Evolutionary conservation across 805 yeast species (phyloP).

Genomic region (Kluyveromyces wickerhamii): DNA sequence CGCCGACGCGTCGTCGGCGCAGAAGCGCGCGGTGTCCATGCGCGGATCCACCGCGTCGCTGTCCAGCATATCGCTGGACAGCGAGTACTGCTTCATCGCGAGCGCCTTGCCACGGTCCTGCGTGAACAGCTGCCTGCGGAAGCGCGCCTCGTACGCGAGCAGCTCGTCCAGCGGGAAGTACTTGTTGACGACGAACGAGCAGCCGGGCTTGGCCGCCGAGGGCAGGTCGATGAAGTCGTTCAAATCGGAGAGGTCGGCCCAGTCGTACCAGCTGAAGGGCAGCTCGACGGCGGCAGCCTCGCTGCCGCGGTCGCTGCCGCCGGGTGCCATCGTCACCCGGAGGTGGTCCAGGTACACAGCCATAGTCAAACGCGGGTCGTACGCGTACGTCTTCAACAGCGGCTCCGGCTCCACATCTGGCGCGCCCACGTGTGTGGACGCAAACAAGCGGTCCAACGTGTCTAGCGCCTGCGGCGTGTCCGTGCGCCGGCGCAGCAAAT

Average conservation of each 20-base stretch:
- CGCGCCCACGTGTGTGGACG: neutral
- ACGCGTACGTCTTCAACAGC: conserved; percentile 8
- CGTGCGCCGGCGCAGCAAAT: too few relatives aligned
- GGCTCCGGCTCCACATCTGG: conserved; percentile 3
- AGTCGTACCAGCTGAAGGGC: conserved; percentile 53
- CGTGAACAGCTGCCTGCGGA: conserved; percentile 17
- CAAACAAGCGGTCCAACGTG: conserved; percentile 6
- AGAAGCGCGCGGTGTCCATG: conserved; percentile 2
- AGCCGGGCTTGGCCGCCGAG: conserved; percentile 20
- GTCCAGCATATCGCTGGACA: conserved; percentile 1
- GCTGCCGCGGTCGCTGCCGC: neutral
- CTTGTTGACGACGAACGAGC: conserved; percentile 19
- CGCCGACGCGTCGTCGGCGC: conserved; percentile 4
- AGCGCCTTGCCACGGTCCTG: conserved; percentile 17
- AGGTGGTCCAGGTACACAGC: conserved; percentile 9
- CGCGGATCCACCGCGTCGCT: neutral
- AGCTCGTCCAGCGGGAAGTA: conserved; percentile 17
- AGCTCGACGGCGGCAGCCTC: conserved; percentile 16
- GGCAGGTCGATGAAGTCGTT: conserved; percentile 33
- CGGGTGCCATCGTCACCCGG: neutral
- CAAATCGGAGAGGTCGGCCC: conserved; percentile 36
- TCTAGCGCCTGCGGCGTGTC: too few relatives aligned
- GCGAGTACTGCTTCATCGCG: conserved; percentile 12
- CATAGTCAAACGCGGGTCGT: conserved; percentile 9
- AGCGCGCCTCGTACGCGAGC: conserved; percentile 15